Percentiles rank a stretch among this genome's conserved stretches.
phyloP scores from a whole-genome alignment of 768 basidiomycete species.

The Pleurotus pulmonarius region DNA sequence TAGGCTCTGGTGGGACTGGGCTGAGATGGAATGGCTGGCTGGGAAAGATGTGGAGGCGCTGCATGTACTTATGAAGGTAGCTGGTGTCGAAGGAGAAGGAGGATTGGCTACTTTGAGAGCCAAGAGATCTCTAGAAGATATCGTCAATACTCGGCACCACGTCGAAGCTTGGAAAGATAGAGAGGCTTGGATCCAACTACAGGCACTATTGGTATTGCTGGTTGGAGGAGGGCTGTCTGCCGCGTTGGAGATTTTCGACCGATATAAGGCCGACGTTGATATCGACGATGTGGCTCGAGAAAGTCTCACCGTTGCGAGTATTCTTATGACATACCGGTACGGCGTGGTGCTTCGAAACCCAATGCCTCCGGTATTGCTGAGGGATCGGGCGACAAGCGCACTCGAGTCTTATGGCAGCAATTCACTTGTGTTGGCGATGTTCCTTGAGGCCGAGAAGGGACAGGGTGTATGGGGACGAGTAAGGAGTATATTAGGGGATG shows the following conservation, averaged over 20 bases:
- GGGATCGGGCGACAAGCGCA: constrained; percentile 52
- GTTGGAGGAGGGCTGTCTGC: constrained; percentile 35
- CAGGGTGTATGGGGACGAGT: constrained; percentile 78
- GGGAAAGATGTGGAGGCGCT: constrained; percentile 47
- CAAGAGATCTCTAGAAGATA: constrained; percentile 60
- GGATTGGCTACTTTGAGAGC: constrained; percentile 58
- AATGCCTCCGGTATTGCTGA: constrained; percentile 52
- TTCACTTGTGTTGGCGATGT: constrained; percentile 67
- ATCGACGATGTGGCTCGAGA: constrained; percentile 36
- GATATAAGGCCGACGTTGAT: constrained; percentile 26
- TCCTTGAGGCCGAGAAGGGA: constrained; percentile 74
- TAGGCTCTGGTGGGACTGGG: constrained; percentile 79
- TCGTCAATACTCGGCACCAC: constrained; percentile 23
- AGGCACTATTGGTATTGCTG: constrained; percentile 63
- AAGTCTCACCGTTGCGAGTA: constrained; percentile 50
- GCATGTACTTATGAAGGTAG: constrained; percentile 51
- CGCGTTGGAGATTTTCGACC: constrained; percentile 41
- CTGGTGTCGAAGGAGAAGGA: constrained; percentile 45
- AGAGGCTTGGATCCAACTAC: constrained; percentile 63
- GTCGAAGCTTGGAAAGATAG: constrained; percentile 46
- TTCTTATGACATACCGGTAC: constrained; percentile 62
- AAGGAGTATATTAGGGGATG: constrained; percentile 51
- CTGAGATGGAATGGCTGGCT: constrained; percentile 77
- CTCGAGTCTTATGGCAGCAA: constrained; percentile 63
- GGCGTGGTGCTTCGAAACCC: constrained; percentile 50